Evolutionary conservation across 2,329 filamentous ascomycete genomes (phyloP), one percentile per base, ranked within the genome.

Genomic region (Paecilomyces sp.): DNA sequence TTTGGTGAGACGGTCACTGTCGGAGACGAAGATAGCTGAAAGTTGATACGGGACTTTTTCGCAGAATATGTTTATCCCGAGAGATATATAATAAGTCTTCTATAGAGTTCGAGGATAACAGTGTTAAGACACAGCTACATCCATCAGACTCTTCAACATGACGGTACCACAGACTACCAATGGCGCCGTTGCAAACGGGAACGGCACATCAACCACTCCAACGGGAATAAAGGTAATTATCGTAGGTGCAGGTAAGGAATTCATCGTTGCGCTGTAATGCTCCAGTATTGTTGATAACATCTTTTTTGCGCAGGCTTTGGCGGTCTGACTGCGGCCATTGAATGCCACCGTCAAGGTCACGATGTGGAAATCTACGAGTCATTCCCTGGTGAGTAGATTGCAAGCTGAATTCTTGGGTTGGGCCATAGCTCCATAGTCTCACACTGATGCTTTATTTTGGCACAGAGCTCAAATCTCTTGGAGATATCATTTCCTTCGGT

Each of bases 401-500:
- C 25, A 28, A 28, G 25, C 25, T 6, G 6, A 50, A 50, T 58
- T 30, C 33, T 33, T 24, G 2, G 22, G 22, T 22, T 24, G 7
- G 41, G n/a, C 33, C 18, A 33, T 15, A 31, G 9, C n/a, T 22
- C 34, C 33, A 28, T 56, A 33, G 25, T 55, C 57, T 57, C 59
- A 47, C 13, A 33, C 54, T 31, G 24, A 28, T 18, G 59, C 58
- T 52, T 41, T 50, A 57, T 56, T 58, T 41, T 5, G 62, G 55
- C 50, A 71, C 72, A 7, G 79, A 81, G 58, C 78, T 86, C 58
- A 87, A 86, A 64, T 72, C 77, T 3, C 78, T 87, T 0, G 85
- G 85, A 57, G 83, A 87, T 71, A 85, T 87, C 62, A 87, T 86
- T 62, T 83, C 81, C 12, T 86, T 86, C 62, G 84, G 84, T 1